Conservation (phyloP, 306 rosid species). For the Cucumis melo region DNA sequence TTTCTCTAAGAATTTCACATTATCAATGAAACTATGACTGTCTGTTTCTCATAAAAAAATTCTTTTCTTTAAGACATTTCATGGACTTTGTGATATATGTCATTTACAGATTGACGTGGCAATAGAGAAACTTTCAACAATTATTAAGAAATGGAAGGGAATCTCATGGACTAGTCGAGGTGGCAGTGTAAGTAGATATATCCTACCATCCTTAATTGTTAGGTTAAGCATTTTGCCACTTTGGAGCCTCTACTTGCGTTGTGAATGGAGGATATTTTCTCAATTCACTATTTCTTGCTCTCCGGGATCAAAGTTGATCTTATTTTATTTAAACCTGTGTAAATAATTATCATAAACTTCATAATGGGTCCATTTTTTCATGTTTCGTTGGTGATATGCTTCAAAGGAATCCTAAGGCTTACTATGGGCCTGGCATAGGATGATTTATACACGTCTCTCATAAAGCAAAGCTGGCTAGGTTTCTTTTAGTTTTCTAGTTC, state of each 20-base stretch:
- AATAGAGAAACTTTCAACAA: slow-evolving; percentile 23
- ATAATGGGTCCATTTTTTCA: neutral
- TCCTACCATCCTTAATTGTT: neutral
- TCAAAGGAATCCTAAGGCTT: neutral
- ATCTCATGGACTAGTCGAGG: slow-evolving; percentile 81
- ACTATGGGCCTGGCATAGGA: neutral
- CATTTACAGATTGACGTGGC: slow-evolving; percentile 43
- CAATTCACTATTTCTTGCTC: neutral
- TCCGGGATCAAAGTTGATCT: no score
- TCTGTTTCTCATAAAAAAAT: no score
- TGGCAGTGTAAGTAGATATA: slow-evolving; percentile 48
- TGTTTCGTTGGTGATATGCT: neutral
- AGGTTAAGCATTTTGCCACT: neutral
- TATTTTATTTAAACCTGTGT: neutral
- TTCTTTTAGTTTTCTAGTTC: neutral
- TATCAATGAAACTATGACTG: no score
- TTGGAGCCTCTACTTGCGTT: neutral
- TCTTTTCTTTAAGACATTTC: neutral
- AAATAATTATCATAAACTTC: neutral
- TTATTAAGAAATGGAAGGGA: slow-evolving; percentile 46
- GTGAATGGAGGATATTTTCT: neutral
- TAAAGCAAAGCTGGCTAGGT: neutral
- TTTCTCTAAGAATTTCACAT: neutral
- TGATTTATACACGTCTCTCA: neutral
- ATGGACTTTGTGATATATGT: neutral